Percentiles rank a stretch among this genome's conserved stretches.
Conservation (phyloP, 345 rosid genomes). For the Eucalyptus polyanthemos region DNA sequence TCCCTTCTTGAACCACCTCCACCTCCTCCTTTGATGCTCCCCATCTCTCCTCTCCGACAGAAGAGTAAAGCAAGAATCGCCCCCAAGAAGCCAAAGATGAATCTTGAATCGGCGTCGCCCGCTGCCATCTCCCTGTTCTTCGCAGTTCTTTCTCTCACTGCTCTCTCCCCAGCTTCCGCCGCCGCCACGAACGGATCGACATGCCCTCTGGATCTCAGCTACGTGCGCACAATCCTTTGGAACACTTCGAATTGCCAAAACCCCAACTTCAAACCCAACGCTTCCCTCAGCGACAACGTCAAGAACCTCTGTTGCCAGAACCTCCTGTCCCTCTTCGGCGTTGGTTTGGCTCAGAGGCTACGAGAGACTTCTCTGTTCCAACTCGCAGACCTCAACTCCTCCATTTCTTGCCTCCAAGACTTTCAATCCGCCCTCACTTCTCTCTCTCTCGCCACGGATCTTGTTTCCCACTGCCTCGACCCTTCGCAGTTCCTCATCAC, state of each 20-base stretch:
- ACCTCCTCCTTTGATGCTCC: not conserved
- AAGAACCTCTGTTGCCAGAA: slow-evolving; percentile 30
- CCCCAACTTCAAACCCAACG: not conserved
- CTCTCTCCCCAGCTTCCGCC: not conserved
- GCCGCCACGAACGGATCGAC: not conserved
- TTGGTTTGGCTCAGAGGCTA: slow-evolving; percentile 47
- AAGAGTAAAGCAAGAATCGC: not conserved
- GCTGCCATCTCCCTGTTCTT: not conserved
- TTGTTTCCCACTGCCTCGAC: slow-evolving; percentile 42
- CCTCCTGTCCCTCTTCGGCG: slow-evolving; percentile 43
- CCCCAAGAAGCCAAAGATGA: not conserved
- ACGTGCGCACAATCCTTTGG: slow-evolving; percentile 58
- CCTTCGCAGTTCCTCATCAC: slow-evolving; percentile 41
- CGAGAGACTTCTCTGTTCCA: slow-evolving; percentile 44
- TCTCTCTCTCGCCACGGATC: slow-evolving; percentile 28
- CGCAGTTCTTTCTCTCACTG: not conserved
- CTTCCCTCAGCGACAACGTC: not conserved
- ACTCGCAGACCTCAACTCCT: slow-evolving; percentile 40
- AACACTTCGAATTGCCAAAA: slow-evolving; percentile 35
- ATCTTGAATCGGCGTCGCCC: not conserved
- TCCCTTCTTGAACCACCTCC: not conserved
- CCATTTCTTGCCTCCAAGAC: slow-evolving; percentile 50
- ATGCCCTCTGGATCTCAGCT: slow-evolving; percentile 63
- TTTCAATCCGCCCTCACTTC: slow-evolving; percentile 39
- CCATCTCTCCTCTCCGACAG: not conserved